Percentiles rank a stretch among this genome's conserved stretches.
Evolutionary conservation across 768 basidiomycete species (phyloP).

Genomic region (Hebeloma cylindrosporum): DNA sequence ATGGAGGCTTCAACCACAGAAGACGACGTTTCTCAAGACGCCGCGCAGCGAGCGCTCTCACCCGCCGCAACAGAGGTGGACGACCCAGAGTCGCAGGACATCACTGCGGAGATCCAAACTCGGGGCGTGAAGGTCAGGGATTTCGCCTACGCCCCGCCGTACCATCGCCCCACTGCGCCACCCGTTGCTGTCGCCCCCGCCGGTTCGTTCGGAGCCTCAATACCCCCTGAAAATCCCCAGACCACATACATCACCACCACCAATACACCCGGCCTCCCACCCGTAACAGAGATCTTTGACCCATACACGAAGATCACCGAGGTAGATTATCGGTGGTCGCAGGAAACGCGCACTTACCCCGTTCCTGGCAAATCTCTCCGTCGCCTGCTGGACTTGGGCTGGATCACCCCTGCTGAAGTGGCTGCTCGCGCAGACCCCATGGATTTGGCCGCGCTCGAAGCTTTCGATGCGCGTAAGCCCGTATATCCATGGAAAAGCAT

Average conservation of each 20-base stretch:
- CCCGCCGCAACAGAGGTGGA: no score
- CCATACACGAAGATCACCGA: constrained; percentile 38
- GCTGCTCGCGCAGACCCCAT: constrained; percentile 27
- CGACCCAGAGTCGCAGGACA: no score
- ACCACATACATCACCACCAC: constrained; percentile 5
- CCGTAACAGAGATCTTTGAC: constrained; percentile 37
- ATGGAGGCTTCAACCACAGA: no score
- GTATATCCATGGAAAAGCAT: constrained; percentile 19
- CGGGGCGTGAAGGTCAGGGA: no score
- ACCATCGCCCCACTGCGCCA: no score
- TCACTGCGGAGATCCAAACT: no score
- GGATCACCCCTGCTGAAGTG: constrained; percentile 38
- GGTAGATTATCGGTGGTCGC: constrained; percentile 38
- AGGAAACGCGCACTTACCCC: constrained; percentile 28
- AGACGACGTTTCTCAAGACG: no score
- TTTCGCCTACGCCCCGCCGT: no score
- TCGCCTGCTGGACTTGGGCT: constrained; percentile 38
- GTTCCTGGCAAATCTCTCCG: constrained; percentile 39
- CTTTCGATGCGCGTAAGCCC: constrained; percentile 25
- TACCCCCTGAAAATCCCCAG: background rate
- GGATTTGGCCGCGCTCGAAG: constrained; percentile 35
- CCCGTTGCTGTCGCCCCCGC: no score
- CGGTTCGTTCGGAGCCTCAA: no score
- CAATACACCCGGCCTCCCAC: background rate
- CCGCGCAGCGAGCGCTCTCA: no score